phyloP scores from a whole-genome alignment of 2,329 filamentous ascomycete genomes.

The Phyllosticta ampelicida region DNA sequence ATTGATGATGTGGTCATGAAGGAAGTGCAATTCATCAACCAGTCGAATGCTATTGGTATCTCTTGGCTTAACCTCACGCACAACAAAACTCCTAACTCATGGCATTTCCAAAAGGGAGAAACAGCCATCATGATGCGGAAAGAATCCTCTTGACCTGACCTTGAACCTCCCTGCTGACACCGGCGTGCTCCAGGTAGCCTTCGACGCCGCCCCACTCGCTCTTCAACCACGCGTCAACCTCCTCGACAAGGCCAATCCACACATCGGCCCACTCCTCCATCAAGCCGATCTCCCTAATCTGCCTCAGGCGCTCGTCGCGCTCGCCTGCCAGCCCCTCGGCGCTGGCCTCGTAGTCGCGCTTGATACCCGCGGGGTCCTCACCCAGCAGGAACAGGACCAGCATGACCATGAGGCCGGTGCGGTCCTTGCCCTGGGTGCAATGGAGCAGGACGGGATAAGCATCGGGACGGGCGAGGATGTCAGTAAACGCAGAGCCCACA shows the following conservation, averaged over 20 bases:
- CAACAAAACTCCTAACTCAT: not conserved
- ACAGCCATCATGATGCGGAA: not conserved
- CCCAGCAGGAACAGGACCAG: slow-evolving; percentile 55
- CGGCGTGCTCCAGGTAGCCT: slow-evolving; percentile 54
- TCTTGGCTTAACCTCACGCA: not conserved
- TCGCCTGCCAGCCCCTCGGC: slow-evolving; percentile 50
- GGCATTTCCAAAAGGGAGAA: not conserved
- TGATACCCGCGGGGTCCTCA: slow-evolving; percentile 49
- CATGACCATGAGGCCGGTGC: slow-evolving; percentile 61
- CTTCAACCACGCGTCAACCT: slow-evolving; percentile 48
- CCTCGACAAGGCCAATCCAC: slow-evolving; percentile 48
- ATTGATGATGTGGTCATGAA: not conserved
- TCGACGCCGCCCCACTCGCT: slow-evolving; percentile 55
- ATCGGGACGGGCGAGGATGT: slow-evolving; percentile 34
- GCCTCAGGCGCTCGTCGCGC: slow-evolving; percentile 51
- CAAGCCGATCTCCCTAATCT: slow-evolving; percentile 61
- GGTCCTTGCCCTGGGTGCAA: slow-evolving; percentile 84
- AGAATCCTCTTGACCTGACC: slow-evolving; percentile 25
- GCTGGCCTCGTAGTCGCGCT: slow-evolving; percentile 62
- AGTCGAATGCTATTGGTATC: not conserved
- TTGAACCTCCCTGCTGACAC: slow-evolving; percentile 32
- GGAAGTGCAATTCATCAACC: not conserved
- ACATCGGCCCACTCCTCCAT: slow-evolving; percentile 40
- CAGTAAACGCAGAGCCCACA: slow-evolving; percentile 43
- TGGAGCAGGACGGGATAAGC: slow-evolving; percentile 61